phyloP scores from a whole-genome alignment of 306 rosid genomes.

The Vigna mungo region DNA sequence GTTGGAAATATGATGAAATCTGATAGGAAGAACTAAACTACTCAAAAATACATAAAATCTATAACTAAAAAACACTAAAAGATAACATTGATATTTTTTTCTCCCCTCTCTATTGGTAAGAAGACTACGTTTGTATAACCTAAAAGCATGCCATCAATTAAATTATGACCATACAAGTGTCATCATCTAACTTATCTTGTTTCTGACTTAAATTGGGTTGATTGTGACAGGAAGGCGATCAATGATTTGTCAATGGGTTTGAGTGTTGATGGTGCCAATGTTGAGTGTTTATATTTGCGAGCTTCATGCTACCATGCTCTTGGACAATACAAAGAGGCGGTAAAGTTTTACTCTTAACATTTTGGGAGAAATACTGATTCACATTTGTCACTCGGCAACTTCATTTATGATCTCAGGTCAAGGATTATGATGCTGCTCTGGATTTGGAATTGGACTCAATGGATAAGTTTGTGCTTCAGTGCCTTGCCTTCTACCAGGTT shows the following conservation, averaged over 20 bases:
- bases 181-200: slow-evolving; percentile 6
- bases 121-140: no score
- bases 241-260: slow-evolving; percentile 78
- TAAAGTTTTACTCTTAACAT: slow-evolving; percentile 44
- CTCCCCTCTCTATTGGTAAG: no score
- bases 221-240: slow-evolving; percentile 81
- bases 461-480: slow-evolving; percentile 91
- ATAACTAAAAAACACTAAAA: no score
- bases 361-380: slow-evolving; percentile 34
- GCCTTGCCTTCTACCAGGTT: slow-evolving; percentile 96
- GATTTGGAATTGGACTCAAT: slow-evolving; percentile 92
- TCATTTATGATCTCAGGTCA: slow-evolving; percentile 64
- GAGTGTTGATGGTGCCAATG: slow-evolving; percentile 72
- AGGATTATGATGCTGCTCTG: slow-evolving; percentile 96
- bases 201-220: slow-evolving; percentile 35
- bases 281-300: slow-evolving; percentile 90
- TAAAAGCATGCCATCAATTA: no score
- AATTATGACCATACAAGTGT: no score
- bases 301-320: slow-evolving; percentile 96
- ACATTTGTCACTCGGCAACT: slow-evolving; percentile 36
- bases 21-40: no score
- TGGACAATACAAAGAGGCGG: slow-evolving; percentile 88
- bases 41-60: no score
- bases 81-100: no score
- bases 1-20: slow-evolving; percentile 32